Evolutionary conservation across 768 basidiomycete genomes (phyloP).

Genomic region (Hericium rajendrae): DNA sequence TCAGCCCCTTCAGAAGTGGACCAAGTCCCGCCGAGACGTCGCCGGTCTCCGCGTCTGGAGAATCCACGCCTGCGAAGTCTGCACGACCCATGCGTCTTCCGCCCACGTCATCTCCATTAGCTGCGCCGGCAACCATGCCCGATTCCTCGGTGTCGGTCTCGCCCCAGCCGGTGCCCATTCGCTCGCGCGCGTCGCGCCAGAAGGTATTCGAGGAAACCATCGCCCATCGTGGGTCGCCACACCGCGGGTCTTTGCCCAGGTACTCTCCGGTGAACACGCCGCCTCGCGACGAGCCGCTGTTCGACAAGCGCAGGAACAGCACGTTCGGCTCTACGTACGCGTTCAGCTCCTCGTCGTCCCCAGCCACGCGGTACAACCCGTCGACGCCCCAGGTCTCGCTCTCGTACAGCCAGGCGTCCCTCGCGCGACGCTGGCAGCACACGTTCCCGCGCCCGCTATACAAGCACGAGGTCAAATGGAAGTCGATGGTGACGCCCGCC

Average conservation of each 20-base stretch:
- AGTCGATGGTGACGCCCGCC: slow-evolving; percentile 71
- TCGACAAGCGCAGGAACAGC: slow-evolving; percentile 47
- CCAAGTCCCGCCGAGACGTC: slow-evolving; percentile 56
- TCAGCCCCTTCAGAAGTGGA: slow-evolving; percentile 62
- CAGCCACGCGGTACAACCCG: slow-evolving; percentile 48
- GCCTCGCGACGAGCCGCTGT: slow-evolving; percentile 53
- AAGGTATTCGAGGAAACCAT: slow-evolving; percentile 47
- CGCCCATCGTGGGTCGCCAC: slow-evolving; percentile 20
- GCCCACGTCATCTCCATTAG: background rate
- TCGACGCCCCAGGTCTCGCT: slow-evolving; percentile 44
- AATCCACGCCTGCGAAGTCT: slow-evolving; percentile 17
- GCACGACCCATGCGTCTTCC: background rate
- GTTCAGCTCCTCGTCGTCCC: slow-evolving; percentile 36
- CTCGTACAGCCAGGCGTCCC: slow-evolving; percentile 54
- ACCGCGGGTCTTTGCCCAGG: slow-evolving; percentile 33
- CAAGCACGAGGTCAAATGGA: slow-evolving; percentile 91
- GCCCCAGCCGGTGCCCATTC: slow-evolving; percentile 34
- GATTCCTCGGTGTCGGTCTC: slow-evolving; percentile 20
- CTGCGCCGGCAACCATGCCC: background rate
- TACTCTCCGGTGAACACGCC: slow-evolving; percentile 54
- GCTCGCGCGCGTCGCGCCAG: slow-evolving; percentile 26
- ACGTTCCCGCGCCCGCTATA: slow-evolving; percentile 62
- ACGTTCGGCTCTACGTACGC: slow-evolving; percentile 26
- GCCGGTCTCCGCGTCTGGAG: slow-evolving; percentile 41
- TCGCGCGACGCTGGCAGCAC: slow-evolving; percentile 89